Evolutionary conservation across 306 rosid species (phyloP).

Genomic region (Acmispon strigosus): DNA sequence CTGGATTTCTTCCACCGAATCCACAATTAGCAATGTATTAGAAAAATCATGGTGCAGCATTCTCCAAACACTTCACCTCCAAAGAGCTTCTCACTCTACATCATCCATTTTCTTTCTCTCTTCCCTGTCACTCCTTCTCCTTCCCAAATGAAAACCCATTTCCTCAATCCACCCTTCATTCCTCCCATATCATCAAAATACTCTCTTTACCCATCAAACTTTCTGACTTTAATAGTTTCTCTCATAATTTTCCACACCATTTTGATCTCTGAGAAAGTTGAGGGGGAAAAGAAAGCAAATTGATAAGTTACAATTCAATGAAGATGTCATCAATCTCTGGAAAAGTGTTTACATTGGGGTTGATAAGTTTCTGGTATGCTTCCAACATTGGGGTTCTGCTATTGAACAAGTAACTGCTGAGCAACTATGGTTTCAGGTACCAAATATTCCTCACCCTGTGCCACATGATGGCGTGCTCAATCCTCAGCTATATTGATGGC

Average conservation of each 20-base stretch:
- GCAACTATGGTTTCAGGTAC: conserved; percentile 38
- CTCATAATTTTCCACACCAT: neutral
- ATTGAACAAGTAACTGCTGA: conserved; percentile 39
- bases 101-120: conserved; percentile 26
- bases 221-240: neutral
- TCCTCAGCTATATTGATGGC: conserved; percentile 32
- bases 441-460: conserved; percentile 37
- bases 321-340: conserved; percentile 23
- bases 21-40: no score
- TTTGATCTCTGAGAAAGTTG: neutral
- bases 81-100: conserved; percentile 35
- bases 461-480: conserved; percentile 45
- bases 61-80: neutral
- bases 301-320: neutral
- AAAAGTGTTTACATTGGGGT: conserved; percentile 22
- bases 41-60: neutral
- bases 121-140: conserved; percentile 14
- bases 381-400: conserved; percentile 41
- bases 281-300: neutral
- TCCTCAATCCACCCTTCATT: neutral
- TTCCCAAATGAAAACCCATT: conserved; percentile 21
- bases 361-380: conserved; percentile 31
- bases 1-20: no score
- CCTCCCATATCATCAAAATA: conserved; percentile 8
- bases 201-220: conserved; percentile 7